phyloP scores from a whole-genome alignment of 176 grass and related monocot species.

The Oryza brachyantha region DNA sequence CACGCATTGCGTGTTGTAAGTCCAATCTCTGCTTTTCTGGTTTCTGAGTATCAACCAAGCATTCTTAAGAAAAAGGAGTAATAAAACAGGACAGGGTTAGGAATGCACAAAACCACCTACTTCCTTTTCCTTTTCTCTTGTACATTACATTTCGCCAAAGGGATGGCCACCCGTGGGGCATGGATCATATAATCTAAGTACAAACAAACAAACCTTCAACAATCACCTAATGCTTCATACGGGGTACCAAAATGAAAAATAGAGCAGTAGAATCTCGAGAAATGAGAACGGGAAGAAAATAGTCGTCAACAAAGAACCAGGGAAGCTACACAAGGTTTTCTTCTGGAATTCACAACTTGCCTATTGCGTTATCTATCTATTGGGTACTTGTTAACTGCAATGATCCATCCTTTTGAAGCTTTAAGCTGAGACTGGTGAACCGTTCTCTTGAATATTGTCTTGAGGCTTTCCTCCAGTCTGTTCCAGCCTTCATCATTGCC shows the following conservation, averaged over 20 bases:
- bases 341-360: slow-evolving; percentile 65
- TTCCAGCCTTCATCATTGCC: slow-evolving; percentile 92
- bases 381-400: slow-evolving; percentile 56
- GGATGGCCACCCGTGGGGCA: background rate
- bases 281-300: slow-evolving; percentile 21
- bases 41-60: background rate
- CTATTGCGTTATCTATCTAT: slow-evolving; percentile 40
- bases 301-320: slow-evolving; percentile 41
- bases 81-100: background rate
- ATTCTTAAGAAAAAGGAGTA: slow-evolving; percentile 1
- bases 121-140: slow-evolving; percentile 28
- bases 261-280: slow-evolving; percentile 28
- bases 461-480: slow-evolving; percentile 93
- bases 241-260: slow-evolving; percentile 24
- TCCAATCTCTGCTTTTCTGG: background rate
- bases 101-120: slow-evolving; percentile 25
- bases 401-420: slow-evolving; percentile 83
- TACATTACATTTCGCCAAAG: slow-evolving; percentile 41
- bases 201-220: slow-evolving; percentile 40
- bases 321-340: slow-evolving; percentile 57
- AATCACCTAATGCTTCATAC: slow-evolving; percentile 40
- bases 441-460: slow-evolving; percentile 87
- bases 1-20: background rate
- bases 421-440: slow-evolving; percentile 77
- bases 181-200: slow-evolving; percentile 42